phyloP scores from a whole-genome alignment of 305 asterid genomes.

The Ajuga reptans region DNA sequence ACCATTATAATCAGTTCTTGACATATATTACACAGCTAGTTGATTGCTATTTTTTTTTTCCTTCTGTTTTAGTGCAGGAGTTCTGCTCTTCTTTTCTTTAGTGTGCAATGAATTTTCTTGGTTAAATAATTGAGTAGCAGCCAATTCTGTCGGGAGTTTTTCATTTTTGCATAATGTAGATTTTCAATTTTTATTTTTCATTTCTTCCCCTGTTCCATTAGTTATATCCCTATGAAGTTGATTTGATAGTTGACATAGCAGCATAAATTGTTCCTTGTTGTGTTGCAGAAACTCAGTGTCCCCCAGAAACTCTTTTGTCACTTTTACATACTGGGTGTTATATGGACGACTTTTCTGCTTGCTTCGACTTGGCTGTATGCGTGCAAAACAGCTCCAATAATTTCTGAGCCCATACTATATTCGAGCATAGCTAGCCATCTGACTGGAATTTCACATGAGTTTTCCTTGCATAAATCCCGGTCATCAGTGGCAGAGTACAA shows the following conservation, averaged over 20 bases:
- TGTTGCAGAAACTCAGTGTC: slow-evolving; percentile 56
- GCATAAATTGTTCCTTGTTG: background rate
- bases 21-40: background rate
- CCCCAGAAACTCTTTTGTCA: slow-evolving; percentile 76
- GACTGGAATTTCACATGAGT: slow-evolving; percentile 49
- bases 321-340: slow-evolving; percentile 57
- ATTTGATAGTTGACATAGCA: background rate
- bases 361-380: slow-evolving; percentile 62
- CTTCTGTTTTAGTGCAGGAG: background rate
- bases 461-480: slow-evolving; percentile 30
- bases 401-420: slow-evolving; percentile 36
- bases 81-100: background rate
- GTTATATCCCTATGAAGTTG: background rate
- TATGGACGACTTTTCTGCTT: slow-evolving; percentile 64
- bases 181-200: background rate
- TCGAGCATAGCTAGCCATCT: slow-evolving; percentile 53
- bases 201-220: background rate
- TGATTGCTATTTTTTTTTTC: background rate
- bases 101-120: background rate
- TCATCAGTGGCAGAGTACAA: slow-evolving; percentile 28
- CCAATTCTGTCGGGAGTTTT: background rate
- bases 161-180: background rate
- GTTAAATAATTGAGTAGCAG: background rate
- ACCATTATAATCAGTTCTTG: background rate
- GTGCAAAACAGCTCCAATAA: slow-evolving; percentile 29